Percentiles rank a stretch among this genome's conserved stretches.
phyloP scores from a whole-genome alignment of 2,329 filamentous ascomycete genomes.

The Ophiocordyceps australis region DNA sequence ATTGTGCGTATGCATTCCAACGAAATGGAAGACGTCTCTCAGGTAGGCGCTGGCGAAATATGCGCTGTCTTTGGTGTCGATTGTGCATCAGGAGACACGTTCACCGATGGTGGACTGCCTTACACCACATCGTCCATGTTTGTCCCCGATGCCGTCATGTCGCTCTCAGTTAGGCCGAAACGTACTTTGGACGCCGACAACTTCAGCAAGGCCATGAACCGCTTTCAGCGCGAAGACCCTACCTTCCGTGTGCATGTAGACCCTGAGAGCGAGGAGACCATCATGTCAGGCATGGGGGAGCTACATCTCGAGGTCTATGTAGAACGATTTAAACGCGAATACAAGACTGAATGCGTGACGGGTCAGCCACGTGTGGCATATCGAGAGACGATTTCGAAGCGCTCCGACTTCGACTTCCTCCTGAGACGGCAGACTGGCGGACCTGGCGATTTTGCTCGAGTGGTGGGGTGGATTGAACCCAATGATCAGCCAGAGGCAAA shows the following conservation, averaged over 20 bases:
- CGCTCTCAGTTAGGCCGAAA: slow-evolving; percentile 92
- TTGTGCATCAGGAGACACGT: slow-evolving; percentile 93
- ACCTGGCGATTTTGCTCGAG: slow-evolving; percentile 86
- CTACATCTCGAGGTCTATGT: slow-evolving; percentile 94
- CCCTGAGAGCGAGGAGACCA: slow-evolving; percentile 82
- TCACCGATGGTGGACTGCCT: slow-evolving; percentile 80
- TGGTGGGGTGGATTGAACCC: slow-evolving; percentile 83
- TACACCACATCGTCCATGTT: slow-evolving; percentile 98
- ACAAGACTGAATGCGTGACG: slow-evolving; percentile 90
- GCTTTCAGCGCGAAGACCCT: slow-evolving; percentile 95
- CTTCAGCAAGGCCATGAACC: slow-evolving; percentile 97
- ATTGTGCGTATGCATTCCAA: slow-evolving; percentile 99
- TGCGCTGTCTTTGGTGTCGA: slow-evolving; percentile 97
- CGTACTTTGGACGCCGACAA: slow-evolving; percentile 78
- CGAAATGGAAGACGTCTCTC: slow-evolving; percentile 91
- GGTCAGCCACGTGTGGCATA: slow-evolving; percentile 95
- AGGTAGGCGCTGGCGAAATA: slow-evolving; percentile 92
- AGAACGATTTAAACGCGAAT: slow-evolving; percentile 90
- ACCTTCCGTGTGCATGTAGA: slow-evolving; percentile 94
- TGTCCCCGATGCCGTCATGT: slow-evolving; percentile 95
- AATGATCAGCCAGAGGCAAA: slow-evolving; percentile 56
- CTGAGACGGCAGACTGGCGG: slow-evolving; percentile 93
- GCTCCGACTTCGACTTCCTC: slow-evolving; percentile 76
- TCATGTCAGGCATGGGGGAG: slow-evolving; percentile 97
- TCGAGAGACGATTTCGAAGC: slow-evolving; percentile 74